Evolutionary conservation across 2,329 filamentous ascomycete species (phyloP).

Genomic region (Calonectria hongkongensis): DNA sequence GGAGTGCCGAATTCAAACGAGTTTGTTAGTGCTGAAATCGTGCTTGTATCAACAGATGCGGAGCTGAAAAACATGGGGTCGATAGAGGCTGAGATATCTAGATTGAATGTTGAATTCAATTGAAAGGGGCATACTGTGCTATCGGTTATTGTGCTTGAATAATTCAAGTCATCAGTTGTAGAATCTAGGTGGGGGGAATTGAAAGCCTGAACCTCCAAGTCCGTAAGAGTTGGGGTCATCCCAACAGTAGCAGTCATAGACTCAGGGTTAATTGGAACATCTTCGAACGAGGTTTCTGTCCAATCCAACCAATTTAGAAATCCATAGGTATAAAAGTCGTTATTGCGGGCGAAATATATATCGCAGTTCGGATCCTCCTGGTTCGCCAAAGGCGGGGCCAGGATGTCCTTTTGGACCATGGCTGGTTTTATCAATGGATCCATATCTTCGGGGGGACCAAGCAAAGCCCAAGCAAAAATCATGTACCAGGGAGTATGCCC

Average conservation of each 20-base stretch:
- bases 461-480: background rate
- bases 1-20: background rate
- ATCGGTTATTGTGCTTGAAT: background rate
- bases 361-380: background rate
- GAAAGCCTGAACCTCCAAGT: no score
- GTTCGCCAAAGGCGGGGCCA: background rate
- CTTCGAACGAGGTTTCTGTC: background rate
- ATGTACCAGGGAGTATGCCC: background rate
- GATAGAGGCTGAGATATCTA: background rate
- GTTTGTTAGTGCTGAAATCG: background rate
- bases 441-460: background rate
- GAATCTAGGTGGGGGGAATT: no score
- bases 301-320: background rate
- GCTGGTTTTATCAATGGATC: no score
- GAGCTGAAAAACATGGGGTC: background rate
- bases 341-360: background rate
- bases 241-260: background rate
- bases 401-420: no score
- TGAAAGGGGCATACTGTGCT: background rate
- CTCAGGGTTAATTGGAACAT: background rate
- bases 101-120: conserved; percentile 18
- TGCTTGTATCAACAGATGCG: background rate
- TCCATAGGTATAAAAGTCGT: background rate
- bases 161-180: background rate
- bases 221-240: background rate